A percentile compares a stretch with the other conserved stretches of the same genome.
phyloP scores from a whole-genome alignment of 495 filamentous ascomycete genomes.

The Penicillium macrosclerotiorum region DNA sequence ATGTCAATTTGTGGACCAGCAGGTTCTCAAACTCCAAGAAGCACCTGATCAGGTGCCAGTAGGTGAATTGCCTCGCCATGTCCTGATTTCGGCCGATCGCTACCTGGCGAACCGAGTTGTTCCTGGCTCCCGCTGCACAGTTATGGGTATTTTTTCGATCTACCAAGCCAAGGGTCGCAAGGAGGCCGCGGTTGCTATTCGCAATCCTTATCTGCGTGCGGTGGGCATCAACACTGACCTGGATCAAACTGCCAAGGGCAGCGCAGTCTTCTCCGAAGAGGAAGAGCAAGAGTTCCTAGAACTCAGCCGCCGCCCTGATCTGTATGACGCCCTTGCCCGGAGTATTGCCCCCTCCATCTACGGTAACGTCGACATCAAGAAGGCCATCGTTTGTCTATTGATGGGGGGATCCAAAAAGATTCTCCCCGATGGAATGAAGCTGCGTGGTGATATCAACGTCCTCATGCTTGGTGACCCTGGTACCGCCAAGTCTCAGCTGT shows the following conservation, averaged over 20 bases:
- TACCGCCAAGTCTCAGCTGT: conserved; percentile 95
- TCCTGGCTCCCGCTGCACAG: conserved; percentile 88
- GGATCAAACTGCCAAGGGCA: conserved; percentile 86
- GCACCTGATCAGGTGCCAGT: conserved; percentile 98
- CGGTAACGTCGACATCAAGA: conserved; percentile 95
- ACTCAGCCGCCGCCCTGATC: conserved; percentile 83
- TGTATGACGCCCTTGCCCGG: conserved; percentile 85
- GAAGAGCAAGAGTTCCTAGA: conserved; percentile 98
- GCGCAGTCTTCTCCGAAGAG: conserved; percentile 82
- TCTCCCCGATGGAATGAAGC: conserved; percentile 95
- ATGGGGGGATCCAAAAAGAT: conserved; percentile 98
- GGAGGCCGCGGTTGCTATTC: conserved; percentile 84
- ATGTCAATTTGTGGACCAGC: conserved; percentile 94
- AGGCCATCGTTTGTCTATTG: conserved; percentile 93
- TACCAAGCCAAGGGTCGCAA: conserved; percentile 88
- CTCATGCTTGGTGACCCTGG: conserved; percentile 95
- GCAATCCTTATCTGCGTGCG: conserved; percentile 94
- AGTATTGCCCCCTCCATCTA: conserved; percentile 98
- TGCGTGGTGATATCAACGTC: conserved; percentile 98
- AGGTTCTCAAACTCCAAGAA: conserved; percentile 97
- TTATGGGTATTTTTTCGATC: conserved; percentile 98
- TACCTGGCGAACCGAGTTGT: conserved; percentile 96
- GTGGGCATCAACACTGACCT: conserved; percentile 89
- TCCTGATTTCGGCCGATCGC: conserved; percentile 90
- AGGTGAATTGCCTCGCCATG: conserved; percentile 92